Evolutionary conservation across 257 asterid genomes (phyloP).

Genomic region (Euphrasia confusa): DNA sequence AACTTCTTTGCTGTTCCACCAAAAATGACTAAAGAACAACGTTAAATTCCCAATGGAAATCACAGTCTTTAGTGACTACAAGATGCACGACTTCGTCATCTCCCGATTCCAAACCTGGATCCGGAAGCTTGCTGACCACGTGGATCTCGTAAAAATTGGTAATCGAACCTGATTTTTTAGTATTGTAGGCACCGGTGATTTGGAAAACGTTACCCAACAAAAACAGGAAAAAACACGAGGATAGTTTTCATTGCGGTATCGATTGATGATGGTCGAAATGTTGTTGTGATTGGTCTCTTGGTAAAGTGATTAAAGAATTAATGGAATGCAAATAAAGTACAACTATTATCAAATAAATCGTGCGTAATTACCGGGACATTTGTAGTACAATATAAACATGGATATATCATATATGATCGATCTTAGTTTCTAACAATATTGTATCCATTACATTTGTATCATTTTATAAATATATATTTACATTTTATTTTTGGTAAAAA

Average conservation of each 20-base stretch:
- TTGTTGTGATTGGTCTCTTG: too few relatives aligned
- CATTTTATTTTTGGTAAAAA: too few relatives aligned
- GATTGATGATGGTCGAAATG: too few relatives aligned
- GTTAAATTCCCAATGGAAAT: conserved; percentile 15
- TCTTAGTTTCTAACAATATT: too few relatives aligned
- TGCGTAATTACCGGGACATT: too few relatives aligned
- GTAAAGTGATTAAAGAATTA: too few relatives aligned
- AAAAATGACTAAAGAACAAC: conserved; percentile 21
- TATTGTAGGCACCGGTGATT: background rate
- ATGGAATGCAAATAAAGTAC: background rate
- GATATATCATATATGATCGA: too few relatives aligned
- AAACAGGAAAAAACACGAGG: background rate
- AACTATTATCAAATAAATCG: too few relatives aligned
- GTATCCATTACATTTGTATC: too few relatives aligned
- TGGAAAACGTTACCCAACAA: background rate
- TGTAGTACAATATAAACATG: too few relatives aligned
- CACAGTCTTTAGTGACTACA: background rate
- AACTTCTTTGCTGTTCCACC: background rate
- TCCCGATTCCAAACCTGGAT: background rate
- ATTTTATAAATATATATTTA: too few relatives aligned
- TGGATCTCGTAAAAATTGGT: background rate
- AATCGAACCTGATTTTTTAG: background rate
- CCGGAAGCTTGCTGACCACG: conserved; percentile 14
- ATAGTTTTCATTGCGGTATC: background rate
- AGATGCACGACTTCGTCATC: conserved; percentile 24